These are phyloP conservation scores for Podochytrium sp. DNA, from an alignment of 192 early-diverging fungal genomes.

Conservation along the genomic window DNA sequence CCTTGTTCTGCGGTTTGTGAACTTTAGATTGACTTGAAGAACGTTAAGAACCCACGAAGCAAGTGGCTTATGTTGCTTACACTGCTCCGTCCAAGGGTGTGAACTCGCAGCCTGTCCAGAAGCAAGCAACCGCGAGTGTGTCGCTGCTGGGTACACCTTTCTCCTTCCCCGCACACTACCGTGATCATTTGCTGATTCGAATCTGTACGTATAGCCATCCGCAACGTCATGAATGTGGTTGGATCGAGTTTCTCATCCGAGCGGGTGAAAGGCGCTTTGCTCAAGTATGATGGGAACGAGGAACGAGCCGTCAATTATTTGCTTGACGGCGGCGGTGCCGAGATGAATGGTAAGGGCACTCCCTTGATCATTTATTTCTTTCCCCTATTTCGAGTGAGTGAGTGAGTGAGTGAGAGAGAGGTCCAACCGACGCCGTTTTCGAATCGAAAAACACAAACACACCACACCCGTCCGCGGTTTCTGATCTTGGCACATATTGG, in stretches of 20 bases:
- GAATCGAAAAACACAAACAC: too few relatives aligned
- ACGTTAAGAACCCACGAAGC: neutral
- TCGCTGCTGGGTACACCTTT: neutral
- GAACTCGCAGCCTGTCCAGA: neutral
- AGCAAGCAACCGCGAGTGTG: neutral
- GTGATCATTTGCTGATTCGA: neutral
- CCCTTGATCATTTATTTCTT: neutral
- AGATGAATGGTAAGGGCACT: slow-evolving; percentile 9
- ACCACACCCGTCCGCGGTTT: too few relatives aligned
- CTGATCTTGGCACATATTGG: too few relatives aligned
- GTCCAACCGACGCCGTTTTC: too few relatives aligned
- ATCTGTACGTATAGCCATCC: slow-evolving; percentile 13
- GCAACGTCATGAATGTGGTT: slow-evolving; percentile 12
- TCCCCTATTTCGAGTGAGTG: neutral
- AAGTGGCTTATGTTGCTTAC: neutral
- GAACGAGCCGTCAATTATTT: slow-evolving; percentile 29
- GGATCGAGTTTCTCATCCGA: slow-evolving; percentile 8
- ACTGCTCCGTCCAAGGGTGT: slow-evolving; percentile 14
- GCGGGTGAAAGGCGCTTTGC: neutral
- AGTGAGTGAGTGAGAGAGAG: too few relatives aligned
- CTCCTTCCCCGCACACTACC: too few relatives aligned
- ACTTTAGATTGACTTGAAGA: too few relatives aligned
- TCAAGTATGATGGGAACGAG: slow-evolving; percentile 12
- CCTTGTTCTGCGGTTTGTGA: too few relatives aligned
- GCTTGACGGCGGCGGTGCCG: neutral